Evolutionary conservation across 2,329 filamentous ascomycete species (phyloP).

Genomic region (Penicillium sp.): DNA sequence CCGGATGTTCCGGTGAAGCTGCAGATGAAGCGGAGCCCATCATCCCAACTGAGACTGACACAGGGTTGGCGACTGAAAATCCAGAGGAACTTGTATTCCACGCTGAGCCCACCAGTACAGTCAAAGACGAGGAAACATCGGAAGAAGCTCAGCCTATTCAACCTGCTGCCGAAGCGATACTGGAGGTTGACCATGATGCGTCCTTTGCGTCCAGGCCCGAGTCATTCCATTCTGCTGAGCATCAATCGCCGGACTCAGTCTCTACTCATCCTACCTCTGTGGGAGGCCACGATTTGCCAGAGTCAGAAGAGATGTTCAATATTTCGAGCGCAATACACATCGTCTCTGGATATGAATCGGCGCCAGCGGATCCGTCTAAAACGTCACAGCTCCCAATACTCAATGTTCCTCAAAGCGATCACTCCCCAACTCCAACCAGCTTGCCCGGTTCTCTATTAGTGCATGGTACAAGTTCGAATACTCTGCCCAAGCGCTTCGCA

Average conservation of each 20-base stretch:
- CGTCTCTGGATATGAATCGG: background rate
- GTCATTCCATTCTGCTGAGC: slow-evolving; percentile 43
- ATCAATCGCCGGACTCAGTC: slow-evolving; percentile 20
- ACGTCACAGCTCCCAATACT: background rate
- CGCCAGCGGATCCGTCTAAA: background rate
- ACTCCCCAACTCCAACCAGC: background rate
- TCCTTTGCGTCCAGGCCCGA: slow-evolving; percentile 39
- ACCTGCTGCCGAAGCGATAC: background rate
- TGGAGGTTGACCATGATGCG: slow-evolving; percentile 26
- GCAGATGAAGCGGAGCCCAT: background rate
- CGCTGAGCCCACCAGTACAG: background rate
- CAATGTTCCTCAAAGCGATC: background rate
- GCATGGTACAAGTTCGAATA: background rate
- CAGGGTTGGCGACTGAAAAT: background rate
- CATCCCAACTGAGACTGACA: background rate
- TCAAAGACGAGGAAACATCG: background rate
- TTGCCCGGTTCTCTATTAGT: background rate
- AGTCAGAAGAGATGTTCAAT: slow-evolving; percentile 1
- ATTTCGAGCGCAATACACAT: background rate
- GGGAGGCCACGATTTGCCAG: slow-evolving; percentile 2
- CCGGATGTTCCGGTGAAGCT: background rate
- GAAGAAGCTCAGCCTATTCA: background rate
- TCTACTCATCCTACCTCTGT: slow-evolving; percentile 24
- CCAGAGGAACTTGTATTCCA: background rate
- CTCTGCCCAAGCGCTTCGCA: background rate